Base-by-base conservation (phyloP, 2,329 filamentous ascomycete genomes). In the Trichoderma harzianum region DNA sequence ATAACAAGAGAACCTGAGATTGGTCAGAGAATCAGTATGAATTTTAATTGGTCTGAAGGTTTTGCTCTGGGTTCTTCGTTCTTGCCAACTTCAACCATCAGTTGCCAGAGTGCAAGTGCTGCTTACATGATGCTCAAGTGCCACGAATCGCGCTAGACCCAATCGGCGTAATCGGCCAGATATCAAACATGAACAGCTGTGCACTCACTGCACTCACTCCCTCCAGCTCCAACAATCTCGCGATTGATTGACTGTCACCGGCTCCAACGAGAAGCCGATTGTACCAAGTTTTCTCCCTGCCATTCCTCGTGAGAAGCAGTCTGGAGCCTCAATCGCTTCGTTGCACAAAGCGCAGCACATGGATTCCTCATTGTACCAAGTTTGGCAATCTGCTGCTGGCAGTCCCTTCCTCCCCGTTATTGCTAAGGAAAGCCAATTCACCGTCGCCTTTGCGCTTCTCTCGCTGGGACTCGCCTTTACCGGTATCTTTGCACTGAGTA, bases 351-450 rank as follows among this genome's bases (percentile, higher is more conserved):
- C 24, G 21, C 47, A 65, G 80, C 86, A 86, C 85, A 93, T 93
- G 91, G 91, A 92, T 89, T 89, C 90, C 79, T 93, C 93, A 87
- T 86, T 97, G 83, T 90, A 92, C 84, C 90, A 96, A 83, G 88
- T 97, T 85, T 98, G 95, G 95, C 92, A 97, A 88, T 93, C 93
- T 87, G 93, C 95, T 85, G 89, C 93, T 83, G 89, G 90, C 87
- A 93, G 90, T 85, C 93, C 94, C 74, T 98, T 96, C 85, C 84
- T 91, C 77, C 94, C 95, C 74, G 81, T 90, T 72, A 84, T 98
- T 78, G 88, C 88, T 81, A 98, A 98, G 86, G 88, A 90, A 79
- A 90, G 86, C 80, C 96, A 98, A 77, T 96, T 98, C 85, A 84
- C 89, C 76, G 86, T 97, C 75, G 95, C 90, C 79, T 95, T 95